phyloP scores from a whole-genome alignment of 192 early-diverging fungal species.

The Coemansia guatemalensis region DNA sequence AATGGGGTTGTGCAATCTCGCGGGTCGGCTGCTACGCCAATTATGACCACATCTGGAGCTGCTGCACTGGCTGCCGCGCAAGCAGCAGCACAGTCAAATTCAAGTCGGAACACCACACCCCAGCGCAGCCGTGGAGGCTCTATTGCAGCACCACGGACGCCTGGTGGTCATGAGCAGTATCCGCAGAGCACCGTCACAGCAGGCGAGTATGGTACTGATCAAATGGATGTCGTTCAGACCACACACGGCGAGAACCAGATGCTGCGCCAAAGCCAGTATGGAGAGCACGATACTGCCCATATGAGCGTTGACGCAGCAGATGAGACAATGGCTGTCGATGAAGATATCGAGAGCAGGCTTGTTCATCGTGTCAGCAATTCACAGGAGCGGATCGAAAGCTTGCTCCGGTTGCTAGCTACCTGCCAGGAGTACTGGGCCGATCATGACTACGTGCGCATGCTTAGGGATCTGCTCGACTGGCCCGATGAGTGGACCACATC shows the following conservation, averaged over 20 bases:
- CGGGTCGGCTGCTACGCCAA: slow-evolving; percentile 23
- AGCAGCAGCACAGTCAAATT: slow-evolving; percentile 24
- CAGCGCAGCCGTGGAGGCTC: slow-evolving; percentile 49
- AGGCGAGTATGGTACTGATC: slow-evolving; percentile 4
- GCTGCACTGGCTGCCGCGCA: slow-evolving; percentile 53
- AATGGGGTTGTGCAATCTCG: neutral
- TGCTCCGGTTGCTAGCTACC: slow-evolving; percentile 34
- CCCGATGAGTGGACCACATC: slow-evolving; percentile 55
- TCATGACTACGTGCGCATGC: slow-evolving; percentile 46
- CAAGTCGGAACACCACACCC: slow-evolving; percentile 43
- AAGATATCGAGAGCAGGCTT: slow-evolving; percentile 38
- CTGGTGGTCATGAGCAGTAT: neutral
- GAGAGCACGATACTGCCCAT: slow-evolving; percentile 5
- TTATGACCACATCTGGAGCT: slow-evolving; percentile 51
- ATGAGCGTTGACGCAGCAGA: slow-evolving; percentile 41
- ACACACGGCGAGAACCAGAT: neutral
- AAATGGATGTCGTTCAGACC: slow-evolving; percentile 22
- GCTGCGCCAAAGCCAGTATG: slow-evolving; percentile 1
- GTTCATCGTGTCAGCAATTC: slow-evolving; percentile 31
- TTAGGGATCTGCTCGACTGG: slow-evolving; percentile 48
- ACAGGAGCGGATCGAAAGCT: slow-evolving; percentile 34
- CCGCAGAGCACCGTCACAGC: neutral
- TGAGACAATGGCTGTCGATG: slow-evolving; percentile 14
- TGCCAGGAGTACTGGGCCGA: slow-evolving; percentile 56
- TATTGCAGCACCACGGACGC: slow-evolving; percentile 16